Percentiles rank a stretch among this genome's conserved stretches.
Evolutionary conservation across 371 early-diverging fungal species (phyloP).

Genomic region (Apophysomyces ossiformis): DNA sequence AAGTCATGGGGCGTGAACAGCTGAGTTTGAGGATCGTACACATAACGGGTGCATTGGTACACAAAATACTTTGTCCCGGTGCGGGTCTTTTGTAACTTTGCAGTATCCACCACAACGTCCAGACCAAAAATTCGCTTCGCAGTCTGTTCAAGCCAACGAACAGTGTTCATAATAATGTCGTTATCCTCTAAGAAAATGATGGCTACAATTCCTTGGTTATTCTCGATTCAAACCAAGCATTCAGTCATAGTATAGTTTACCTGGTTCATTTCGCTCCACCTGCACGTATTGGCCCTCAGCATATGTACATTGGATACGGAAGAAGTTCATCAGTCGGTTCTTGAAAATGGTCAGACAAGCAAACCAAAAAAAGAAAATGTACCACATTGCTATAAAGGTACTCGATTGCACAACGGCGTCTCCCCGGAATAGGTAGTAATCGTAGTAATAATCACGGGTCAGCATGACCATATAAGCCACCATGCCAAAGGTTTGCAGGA

Average conservation of each 20-base stretch:
- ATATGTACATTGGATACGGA: slow-evolving; percentile 62
- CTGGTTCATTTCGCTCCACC: slow-evolving; percentile 62
- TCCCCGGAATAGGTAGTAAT: slow-evolving; percentile 39
- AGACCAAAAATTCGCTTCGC: slow-evolving; percentile 35
- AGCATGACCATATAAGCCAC: slow-evolving; percentile 47
- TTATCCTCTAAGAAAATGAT: slow-evolving; percentile 61
- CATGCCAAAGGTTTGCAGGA: slow-evolving; percentile 45
- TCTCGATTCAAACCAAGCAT: neutral
- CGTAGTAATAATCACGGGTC: slow-evolving; percentile 43
- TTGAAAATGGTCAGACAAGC: slow-evolving; percentile 49
- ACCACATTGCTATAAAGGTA: slow-evolving; percentile 65
- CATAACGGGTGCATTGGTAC: slow-evolving; percentile 80
- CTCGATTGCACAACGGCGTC: slow-evolving; percentile 38
- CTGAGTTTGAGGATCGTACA: slow-evolving; percentile 52
- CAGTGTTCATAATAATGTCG: slow-evolving; percentile 22
- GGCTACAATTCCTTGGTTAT: slow-evolving; percentile 16
- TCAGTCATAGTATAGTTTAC: slow-evolving; percentile 10
- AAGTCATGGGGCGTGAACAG: slow-evolving; percentile 64
- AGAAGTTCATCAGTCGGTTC: slow-evolving; percentile 62
- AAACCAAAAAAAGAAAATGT: slow-evolving; percentile 70
- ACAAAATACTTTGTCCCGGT: slow-evolving; percentile 68
- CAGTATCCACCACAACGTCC: slow-evolving; percentile 48
- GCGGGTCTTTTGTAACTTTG: slow-evolving; percentile 49
- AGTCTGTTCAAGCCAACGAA: slow-evolving; percentile 31
- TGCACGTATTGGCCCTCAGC: slow-evolving; percentile 64